Base-by-base conservation (phyloP, 257 asterid genomes). In the Nicotiana attenuata region DNA sequence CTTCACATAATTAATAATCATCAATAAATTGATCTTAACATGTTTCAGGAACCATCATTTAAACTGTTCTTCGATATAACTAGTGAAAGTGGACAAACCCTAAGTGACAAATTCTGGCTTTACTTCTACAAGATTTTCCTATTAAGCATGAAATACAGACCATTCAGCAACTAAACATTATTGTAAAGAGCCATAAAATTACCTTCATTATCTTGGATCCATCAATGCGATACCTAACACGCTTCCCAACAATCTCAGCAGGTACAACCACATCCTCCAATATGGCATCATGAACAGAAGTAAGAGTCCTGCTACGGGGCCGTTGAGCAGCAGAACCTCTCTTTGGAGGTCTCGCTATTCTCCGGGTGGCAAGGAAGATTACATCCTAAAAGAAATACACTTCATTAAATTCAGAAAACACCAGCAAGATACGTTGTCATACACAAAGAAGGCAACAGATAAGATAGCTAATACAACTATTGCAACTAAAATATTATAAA, bases 161-260 rank as follows among this genome's bases (percentile, higher is more conserved):
- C 11, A n/a, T 57, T 19, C n/a, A n/a, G 10, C 61, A 56, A 5
- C 10, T 5, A 56, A 19, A 16, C 24, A 56, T 19, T 5, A 17
- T 5, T 6, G n/a, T 56, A 56, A 41, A 5, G 63, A 17, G 63
- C 11, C 24, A 57, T 57, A 57, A 17, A n/a, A 0, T 10, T 67
- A 94, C 98, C 97, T 94, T 94, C 96, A 94, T 90, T 7, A 90
- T 90, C 90, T 92, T 94, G 76, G 98, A 88, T 82, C 98, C 98
- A 83, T 94, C 97, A 5, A 91, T 82, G 5, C 93, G 90, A 87
- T 85, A 92, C 82, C 97, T 83, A 53, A 73, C 78, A 14, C 97
- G 92, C 63, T 92, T 90, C 11, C 98, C 98, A 55, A 90, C 92
- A 85, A 94, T 94, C 88, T 94, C 98, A 55, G 97, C 97, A 15